A percentile compares a stretch with the other conserved stretches of the same genome.
phyloP scores from a whole-genome alignment of 2,329 filamentous ascomycete genomes.

The Alternaria tenuissima region DNA sequence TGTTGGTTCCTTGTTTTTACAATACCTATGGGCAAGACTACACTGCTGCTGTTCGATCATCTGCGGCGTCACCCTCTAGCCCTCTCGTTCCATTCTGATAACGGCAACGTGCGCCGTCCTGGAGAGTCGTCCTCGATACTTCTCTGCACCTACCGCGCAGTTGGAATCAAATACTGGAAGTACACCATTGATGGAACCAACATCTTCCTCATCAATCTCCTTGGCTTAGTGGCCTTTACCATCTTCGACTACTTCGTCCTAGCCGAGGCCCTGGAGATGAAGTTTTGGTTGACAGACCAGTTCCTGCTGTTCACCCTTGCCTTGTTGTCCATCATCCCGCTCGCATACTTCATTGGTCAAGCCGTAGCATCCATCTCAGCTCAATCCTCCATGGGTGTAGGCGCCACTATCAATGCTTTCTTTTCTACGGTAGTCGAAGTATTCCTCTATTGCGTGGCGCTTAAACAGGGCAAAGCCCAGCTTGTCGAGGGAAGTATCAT shows the following conservation, averaged over 20 bases:
- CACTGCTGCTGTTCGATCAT: slow-evolving; percentile 87
- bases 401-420: slow-evolving; percentile 96
- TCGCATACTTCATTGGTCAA: slow-evolving; percentile 98
- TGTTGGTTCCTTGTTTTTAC: slow-evolving; percentile 98
- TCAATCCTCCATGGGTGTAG: slow-evolving; percentile 97
- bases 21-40: slow-evolving; percentile 98
- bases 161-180: slow-evolving; percentile 97
- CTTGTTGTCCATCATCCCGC: slow-evolving; percentile 89
- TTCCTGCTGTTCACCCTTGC: slow-evolving; percentile 86
- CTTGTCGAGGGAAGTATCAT: slow-evolving; percentile 97
- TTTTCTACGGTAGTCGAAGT: slow-evolving; percentile 98
- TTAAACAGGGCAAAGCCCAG: slow-evolving; percentile 89
- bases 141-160: slow-evolving; percentile 95
- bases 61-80: slow-evolving; percentile 91
- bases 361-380: slow-evolving; percentile 98
- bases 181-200: slow-evolving; percentile 99
- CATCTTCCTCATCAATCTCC: slow-evolving; percentile 97
- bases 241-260: slow-evolving; percentile 92
- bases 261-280: slow-evolving; percentile 70
- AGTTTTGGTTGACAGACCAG: slow-evolving; percentile 79
- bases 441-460: slow-evolving; percentile 93
- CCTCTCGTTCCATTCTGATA: slow-evolving; percentile 90
- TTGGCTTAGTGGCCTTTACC: slow-evolving; percentile 90
- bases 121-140: slow-evolving; percentile 84
- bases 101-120: slow-evolving; percentile 73